phyloP scores from a whole-genome alignment of 495 filamentous ascomycete genomes.

The Rostrohypoxylon terebratum region DNA sequence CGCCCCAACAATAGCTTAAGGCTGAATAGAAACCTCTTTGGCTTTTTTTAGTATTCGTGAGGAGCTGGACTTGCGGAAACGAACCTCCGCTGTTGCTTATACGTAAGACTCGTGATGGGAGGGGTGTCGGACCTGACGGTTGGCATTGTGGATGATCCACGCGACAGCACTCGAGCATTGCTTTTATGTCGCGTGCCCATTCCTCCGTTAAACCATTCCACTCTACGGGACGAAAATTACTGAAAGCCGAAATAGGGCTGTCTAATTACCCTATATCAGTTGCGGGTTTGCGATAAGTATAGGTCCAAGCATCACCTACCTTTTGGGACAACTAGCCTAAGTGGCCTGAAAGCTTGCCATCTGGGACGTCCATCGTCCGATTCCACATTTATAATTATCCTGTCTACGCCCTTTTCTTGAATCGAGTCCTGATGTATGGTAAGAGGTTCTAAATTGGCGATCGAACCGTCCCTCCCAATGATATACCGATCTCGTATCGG shows the following conservation, averaged over 20 bases:
- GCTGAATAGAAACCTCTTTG: neutral
- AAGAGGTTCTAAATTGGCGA: conserved; percentile 13
- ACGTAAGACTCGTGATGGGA: conserved; percentile 21
- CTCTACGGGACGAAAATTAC: conserved; percentile 19
- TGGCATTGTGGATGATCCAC: conserved; percentile 23
- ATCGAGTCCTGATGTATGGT: neutral
- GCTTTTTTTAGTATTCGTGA: neutral
- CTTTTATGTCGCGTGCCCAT: conserved; percentile 14
- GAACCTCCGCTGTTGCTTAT: neutral
- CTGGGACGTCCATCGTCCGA: conserved; percentile 10
- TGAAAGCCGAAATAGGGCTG: conserved; percentile 18
- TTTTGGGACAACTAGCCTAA: conserved; percentile 12
- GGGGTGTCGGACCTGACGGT: conserved; percentile 1
- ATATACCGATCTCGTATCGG: conserved; percentile 14
- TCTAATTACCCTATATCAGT: conserved; percentile 2
- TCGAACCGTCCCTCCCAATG: conserved; percentile 1
- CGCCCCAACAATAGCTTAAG: conserved; percentile 16
- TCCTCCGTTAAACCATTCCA: conserved; percentile 10
- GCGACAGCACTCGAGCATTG: conserved; percentile 15
- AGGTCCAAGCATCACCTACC: conserved; percentile 1
- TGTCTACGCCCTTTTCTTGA: conserved; percentile 13
- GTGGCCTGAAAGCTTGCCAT: conserved; percentile 19
- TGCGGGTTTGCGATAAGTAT: neutral
- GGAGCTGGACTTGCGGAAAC: conserved; percentile 11
- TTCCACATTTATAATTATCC: conserved; percentile 18